These are phyloP conservation scores for Terfezia boudieri DNA, from an alignment of 495 filamentous ascomycete species.

Conservation along the genomic window DNA sequence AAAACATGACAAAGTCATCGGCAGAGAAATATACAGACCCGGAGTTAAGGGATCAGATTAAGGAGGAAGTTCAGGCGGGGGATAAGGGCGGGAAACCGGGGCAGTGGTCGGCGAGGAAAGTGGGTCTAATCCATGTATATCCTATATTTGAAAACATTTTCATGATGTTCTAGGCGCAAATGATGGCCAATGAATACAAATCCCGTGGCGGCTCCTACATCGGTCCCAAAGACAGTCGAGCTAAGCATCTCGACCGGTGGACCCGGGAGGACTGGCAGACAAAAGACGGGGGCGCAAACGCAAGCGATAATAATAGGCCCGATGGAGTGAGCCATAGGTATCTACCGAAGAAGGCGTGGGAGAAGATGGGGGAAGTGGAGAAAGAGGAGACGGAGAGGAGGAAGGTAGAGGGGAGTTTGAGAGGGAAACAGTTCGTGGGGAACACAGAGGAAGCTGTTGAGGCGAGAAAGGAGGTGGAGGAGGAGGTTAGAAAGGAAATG, in stretches of 20 bases:
- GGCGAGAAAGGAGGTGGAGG: not conserved
- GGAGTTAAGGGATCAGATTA: not conserved
- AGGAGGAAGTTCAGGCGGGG: not conserved
- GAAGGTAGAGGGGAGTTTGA: not conserved
- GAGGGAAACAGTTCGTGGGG: not conserved
- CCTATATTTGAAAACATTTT: too few relatives aligned
- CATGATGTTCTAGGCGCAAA: not conserved
- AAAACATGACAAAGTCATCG: too few relatives aligned
- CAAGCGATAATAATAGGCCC: not conserved
- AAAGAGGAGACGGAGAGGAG: not conserved
- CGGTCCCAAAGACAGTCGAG: not conserved
- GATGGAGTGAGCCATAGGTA: not conserved
- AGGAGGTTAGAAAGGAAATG: not conserved
- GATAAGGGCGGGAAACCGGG: not conserved
- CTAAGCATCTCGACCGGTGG: not conserved
- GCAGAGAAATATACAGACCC: not conserved
- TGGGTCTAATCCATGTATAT: too few relatives aligned
- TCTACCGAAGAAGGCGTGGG: not conserved
- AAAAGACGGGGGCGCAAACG: not conserved
- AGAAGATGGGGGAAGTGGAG: not conserved
- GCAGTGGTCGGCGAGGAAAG: not conserved
- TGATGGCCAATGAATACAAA: not conserved
- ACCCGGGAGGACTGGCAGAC: not conserved
- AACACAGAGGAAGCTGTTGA: not conserved
- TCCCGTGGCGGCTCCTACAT: not conserved